Conservation (phyloP, 305 asterid species). For the Solanum aculeatissimum region DNA sequence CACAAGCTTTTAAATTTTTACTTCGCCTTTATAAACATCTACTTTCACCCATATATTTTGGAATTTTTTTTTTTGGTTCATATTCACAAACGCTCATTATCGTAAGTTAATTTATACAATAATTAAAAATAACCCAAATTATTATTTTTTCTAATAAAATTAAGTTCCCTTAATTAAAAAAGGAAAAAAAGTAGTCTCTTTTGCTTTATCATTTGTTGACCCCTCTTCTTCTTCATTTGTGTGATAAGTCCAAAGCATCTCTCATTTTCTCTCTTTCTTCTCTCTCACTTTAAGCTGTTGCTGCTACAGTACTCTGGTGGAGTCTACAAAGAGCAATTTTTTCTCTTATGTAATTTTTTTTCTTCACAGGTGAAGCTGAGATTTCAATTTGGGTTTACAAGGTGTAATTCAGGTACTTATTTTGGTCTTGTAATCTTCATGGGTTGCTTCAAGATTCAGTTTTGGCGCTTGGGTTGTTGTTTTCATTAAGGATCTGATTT, state of each 20-base stretch:
- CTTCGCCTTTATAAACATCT: background rate
- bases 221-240: background rate
- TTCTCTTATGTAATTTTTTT: background rate
- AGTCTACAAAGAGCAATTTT: background rate
- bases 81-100: background rate
- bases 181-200: background rate
- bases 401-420: slow-evolving; percentile 26
- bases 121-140: background rate
- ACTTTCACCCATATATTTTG: background rate
- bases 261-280: background rate
- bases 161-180: background rate
- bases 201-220: slow-evolving; percentile 8
- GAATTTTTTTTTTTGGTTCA: background rate
- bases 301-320: background rate
- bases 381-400: background rate
- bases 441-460: slow-evolving; percentile 21
- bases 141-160: background rate
- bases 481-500: slow-evolving; percentile 9
- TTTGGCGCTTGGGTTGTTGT: slow-evolving; percentile 5
- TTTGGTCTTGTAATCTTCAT: background rate
- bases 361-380: slow-evolving; percentile 8
- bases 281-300: background rate
- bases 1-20: background rate
- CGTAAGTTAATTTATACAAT: background rate
- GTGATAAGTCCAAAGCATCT: background rate